phyloP scores from a whole-genome alignment of 2,329 filamentous ascomycete species.

The Dactylellina drechsleri region DNA sequence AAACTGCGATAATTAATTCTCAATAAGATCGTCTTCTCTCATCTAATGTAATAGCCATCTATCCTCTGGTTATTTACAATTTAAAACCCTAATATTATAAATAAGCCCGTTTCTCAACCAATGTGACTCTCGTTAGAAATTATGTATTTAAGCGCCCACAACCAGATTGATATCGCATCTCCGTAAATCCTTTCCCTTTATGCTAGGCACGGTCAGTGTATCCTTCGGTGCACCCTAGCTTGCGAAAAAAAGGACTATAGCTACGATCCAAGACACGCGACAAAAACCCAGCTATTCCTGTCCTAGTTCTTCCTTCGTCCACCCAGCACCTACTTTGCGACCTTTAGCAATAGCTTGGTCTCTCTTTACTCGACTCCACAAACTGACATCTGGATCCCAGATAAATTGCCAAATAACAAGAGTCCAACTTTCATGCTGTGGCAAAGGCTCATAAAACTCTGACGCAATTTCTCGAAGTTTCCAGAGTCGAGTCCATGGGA shows the following conservation, averaged over 20 bases:
- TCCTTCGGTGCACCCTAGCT: no score
- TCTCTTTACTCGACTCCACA: conserved; percentile 93
- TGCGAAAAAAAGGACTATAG: no score
- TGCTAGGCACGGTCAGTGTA: no score
- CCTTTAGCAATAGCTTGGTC: conserved; percentile 72
- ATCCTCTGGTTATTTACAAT: no score
- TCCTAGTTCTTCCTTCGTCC: conserved; percentile 58
- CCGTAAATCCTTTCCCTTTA: no score
- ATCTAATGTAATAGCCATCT: background rate
- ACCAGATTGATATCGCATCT: no score
- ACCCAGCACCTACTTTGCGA: conserved; percentile 66
- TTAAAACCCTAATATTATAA: no score
- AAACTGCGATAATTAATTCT: conserved; percentile 16
- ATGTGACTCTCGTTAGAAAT: no score
- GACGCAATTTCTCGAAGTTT: conserved; percentile 79
- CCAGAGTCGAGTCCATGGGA: conserved; percentile 90
- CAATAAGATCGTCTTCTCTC: background rate
- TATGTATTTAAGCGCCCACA: no score
- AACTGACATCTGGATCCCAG: conserved; percentile 84
- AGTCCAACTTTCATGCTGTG: conserved; percentile 87
- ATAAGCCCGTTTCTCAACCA: no score
- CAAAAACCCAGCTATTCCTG: background rate
- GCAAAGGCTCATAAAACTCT: conserved; percentile 91
- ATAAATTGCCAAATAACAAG: conserved; percentile 97
- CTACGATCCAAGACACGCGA: no score